Evolutionary conservation across 495 filamentous ascomycete species (phyloP).

Genomic region (Ramalina peruviana): DNA sequence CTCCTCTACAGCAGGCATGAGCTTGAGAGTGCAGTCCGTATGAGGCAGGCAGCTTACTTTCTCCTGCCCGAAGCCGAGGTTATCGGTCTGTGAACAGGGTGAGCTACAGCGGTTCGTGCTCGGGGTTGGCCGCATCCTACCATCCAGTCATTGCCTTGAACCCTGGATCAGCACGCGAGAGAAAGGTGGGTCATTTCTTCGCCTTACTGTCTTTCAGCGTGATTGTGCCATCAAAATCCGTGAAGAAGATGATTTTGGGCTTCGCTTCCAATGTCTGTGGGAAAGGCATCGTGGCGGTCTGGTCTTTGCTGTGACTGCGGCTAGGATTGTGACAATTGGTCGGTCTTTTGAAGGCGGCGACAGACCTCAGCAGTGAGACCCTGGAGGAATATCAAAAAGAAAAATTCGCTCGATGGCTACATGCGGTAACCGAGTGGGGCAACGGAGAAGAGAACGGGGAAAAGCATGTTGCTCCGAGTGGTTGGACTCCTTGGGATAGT

Average conservation of each 20-base stretch:
- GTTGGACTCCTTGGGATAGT: no score
- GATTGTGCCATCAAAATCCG: constrained; percentile 94
- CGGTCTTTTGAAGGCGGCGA: no score
- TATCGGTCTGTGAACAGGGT: constrained; percentile 53
- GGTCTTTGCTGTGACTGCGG: background rate
- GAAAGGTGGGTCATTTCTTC: background rate
- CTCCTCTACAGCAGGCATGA: constrained; percentile 30
- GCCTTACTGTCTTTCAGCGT: constrained; percentile 67
- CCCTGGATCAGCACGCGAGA: constrained; percentile 13
- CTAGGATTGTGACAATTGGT: no score
- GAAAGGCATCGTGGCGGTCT: constrained; percentile 15
- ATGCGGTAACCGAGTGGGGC: no score
- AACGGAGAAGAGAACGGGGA: no score
- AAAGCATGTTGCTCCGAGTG: no score
- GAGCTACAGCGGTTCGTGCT: constrained; percentile 2
- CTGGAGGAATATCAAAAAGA: no score
- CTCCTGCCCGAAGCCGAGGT: constrained; percentile 62
- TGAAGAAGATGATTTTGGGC: constrained; percentile 88
- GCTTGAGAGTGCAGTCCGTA: background rate
- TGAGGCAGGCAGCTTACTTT: background rate
- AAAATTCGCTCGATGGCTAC: no score
- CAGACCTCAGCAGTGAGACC: no score
- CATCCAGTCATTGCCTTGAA: constrained; percentile 73
- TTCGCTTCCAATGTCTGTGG: constrained; percentile 38
- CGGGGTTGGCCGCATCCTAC: constrained; percentile 21